These are phyloP conservation scores for Escallonia herrerae DNA, from an alignment of 129 eudicot genomes.

Conservation along the genomic window DNA sequence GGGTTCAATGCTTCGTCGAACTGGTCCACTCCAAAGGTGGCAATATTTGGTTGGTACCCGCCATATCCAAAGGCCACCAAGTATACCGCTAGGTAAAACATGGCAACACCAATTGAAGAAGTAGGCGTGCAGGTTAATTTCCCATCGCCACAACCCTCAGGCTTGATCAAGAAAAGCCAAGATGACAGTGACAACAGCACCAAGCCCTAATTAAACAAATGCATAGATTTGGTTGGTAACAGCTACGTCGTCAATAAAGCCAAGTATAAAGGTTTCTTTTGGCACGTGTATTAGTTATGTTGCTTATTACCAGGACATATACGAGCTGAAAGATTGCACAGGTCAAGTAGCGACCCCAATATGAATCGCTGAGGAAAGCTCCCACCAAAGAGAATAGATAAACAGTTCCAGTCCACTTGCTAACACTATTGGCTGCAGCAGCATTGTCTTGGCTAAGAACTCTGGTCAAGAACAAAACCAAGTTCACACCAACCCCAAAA, in stretches of 20 bases:
- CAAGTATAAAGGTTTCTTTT: too few relatives aligned
- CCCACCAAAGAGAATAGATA: conserved; percentile 76
- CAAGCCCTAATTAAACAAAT: conserved; percentile 43
- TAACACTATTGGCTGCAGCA: conserved; percentile 76
- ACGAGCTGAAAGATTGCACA: conserved; percentile 74
- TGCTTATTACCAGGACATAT: conserved; percentile 43
- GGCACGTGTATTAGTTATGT: too few relatives aligned
- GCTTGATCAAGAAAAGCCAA: conserved; percentile 55
- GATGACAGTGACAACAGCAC: conserved; percentile 56
- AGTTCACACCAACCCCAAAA: conserved; percentile 88
- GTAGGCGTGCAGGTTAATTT: conserved; percentile 32
- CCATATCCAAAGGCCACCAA: conserved; percentile 88
- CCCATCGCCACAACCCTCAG: conserved; percentile 74
- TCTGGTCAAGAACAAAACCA: conserved; percentile 82
- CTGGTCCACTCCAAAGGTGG: conserved; percentile 87
- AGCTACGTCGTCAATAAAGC: too few relatives aligned
- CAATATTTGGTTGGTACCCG: conserved; percentile 85
- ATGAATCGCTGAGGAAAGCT: conserved; percentile 86
- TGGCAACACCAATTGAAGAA: conserved; percentile 24
- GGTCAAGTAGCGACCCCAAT: conserved; percentile 86
- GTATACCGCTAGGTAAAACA: conserved; percentile 71
- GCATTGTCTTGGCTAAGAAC: conserved; percentile 80
- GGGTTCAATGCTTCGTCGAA: conserved; percentile 43
- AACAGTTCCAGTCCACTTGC: conserved; percentile 94
- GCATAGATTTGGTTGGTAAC: background rate